Evolutionary conservation across 140 eudicot species (phyloP), one percentile per base, ranked within the genome.

Genomic region (Oenanthe javanica): DNA sequence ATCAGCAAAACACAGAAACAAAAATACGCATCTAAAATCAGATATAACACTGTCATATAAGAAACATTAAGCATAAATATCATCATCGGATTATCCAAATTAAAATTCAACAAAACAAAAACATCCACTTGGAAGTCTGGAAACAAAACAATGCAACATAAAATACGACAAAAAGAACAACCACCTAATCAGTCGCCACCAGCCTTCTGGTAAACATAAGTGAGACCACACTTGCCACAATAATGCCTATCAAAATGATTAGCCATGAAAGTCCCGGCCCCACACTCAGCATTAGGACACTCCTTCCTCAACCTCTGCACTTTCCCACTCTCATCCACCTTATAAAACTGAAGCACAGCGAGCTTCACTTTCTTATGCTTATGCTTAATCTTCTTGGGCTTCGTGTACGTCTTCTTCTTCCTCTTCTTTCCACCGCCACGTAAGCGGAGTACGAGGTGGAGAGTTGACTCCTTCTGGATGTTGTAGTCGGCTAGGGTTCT

Each of bases 371-470:
- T 75, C 78, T 75, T 75, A 16, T 75, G 31, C 61, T 75, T 75
- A 1, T 75, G 78, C 78, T 75, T 75, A 10, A 75, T 75, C 63
- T 75, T 75, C 78, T 75, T 75, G 23, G 78, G 78, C 78, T 75
- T 75, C 1, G 78, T 75, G 63, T 75, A 75, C 5, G 78, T 75
- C 61, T 75, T 75, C 78, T 75, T 75, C 78, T 75, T 75, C 3
- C 78, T 6, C 63, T 75, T 75, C 78, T 75, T 75, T 3, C 61
- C 78, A 12, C 78, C 78, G 18, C 78, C 78, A 7, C 78, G 78
- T 1, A 75, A 9, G 6, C 78, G 61, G 10, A 75, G 78, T n/a
- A 75, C 78, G 21, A 75, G 61, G 14, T 75, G 61, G 13, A 75
- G 78, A 6, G 78, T 75, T 10, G 78, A 75, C n/a, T 75, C 78